These are phyloP conservation scores for Primulina tabacum DNA, from an alignment of 257 asterid genomes.

Conservation along the genomic window DNA sequence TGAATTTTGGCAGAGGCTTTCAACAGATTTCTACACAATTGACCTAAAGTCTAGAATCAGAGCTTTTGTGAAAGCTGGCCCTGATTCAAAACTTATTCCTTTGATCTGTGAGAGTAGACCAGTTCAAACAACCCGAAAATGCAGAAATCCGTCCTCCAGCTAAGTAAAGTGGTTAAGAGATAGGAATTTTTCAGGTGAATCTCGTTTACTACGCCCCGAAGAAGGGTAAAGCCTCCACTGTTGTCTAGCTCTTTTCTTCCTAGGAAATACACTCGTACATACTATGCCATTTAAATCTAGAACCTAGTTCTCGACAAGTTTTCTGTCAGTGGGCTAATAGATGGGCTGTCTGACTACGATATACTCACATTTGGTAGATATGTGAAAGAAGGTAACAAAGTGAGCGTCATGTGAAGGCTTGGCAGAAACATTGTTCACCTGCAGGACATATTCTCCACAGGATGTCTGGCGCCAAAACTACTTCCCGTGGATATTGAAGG, in stretches of 20 bases:
- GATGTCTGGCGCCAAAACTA: constrained; percentile 38
- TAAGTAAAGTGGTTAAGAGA: constrained; percentile 41
- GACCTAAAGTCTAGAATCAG: constrained; percentile 38
- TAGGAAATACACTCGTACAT: not conserved
- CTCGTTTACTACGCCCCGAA: constrained; percentile 34
- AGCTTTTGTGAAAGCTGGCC: constrained; percentile 40
- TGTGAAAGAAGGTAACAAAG: constrained; percentile 33
- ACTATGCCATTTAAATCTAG: not conserved
- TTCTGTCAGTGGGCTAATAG: too few relatives aligned
- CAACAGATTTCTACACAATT: constrained; percentile 40
- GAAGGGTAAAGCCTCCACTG: constrained; percentile 34
- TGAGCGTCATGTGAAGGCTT: constrained; percentile 37
- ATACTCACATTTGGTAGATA: constrained; percentile 26
- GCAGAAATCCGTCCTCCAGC: constrained; percentile 35
- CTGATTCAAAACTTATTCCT: constrained; percentile 31
- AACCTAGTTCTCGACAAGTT: not conserved
- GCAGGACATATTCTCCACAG: constrained; percentile 34
- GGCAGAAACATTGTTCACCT: not conserved
- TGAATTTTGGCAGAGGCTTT: constrained; percentile 30
- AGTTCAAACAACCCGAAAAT: constrained; percentile 31
- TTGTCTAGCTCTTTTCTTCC: not conserved
- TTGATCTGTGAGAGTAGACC: constrained; percentile 36
- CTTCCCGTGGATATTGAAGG: constrained; percentile 45
- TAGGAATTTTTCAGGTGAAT: constrained; percentile 40
- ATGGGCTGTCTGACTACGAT: not conserved